Base-by-base conservation (phyloP, 2,329 filamentous ascomycete genomes). In the Ceratocystis lukuohia region DNA sequence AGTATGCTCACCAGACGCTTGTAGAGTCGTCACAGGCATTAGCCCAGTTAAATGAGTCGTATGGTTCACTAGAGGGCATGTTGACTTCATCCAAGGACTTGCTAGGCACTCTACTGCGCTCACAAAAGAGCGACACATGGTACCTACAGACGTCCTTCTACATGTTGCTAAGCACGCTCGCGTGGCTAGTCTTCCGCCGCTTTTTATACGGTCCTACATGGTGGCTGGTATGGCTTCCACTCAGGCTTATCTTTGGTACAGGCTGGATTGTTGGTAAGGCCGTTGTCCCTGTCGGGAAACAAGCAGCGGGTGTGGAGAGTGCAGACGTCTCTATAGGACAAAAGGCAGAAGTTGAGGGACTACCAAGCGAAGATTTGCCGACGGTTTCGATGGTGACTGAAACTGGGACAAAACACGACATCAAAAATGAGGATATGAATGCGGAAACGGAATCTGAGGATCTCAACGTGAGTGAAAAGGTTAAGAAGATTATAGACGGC, bases 71-170 rank as follows among this genome's bases (percentile, higher is more conserved):
- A 4, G 90, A 93, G 71, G 83, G 84, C 12, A 82, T 96, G 73
- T 80, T 99, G 46, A 80, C 83, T 2, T 88, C 84, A 66, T 92
- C 89, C 59, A 83, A 84, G 70, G 86, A 86, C 66, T 79, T 99
- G 20, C 83, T 96, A 6, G 84, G 85, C 5, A 90, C 89, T 20
- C 79, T 99, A 59, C 78, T 97, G 61, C 84, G 85, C 69, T 94
- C 89, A 69, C 91, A 95, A 74, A 99, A 99, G 80, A 94, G 88
- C 70, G 94, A 99, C 74, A 96, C 92, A 1, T 99, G 94, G 94
- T 99, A 99, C 74, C 82, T 99, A 44, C 88, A 94, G 76, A 95
- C 89, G 46, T 85, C 92, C 1, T 86, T 97, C 70, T 95, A 92
- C 74, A 81, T 96, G 71, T 82, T 97, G 17, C 72, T 88, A 25